Base-by-base conservation (phyloP, 2,329 filamentous ascomycete species). In the Septoria linicola region DNA sequence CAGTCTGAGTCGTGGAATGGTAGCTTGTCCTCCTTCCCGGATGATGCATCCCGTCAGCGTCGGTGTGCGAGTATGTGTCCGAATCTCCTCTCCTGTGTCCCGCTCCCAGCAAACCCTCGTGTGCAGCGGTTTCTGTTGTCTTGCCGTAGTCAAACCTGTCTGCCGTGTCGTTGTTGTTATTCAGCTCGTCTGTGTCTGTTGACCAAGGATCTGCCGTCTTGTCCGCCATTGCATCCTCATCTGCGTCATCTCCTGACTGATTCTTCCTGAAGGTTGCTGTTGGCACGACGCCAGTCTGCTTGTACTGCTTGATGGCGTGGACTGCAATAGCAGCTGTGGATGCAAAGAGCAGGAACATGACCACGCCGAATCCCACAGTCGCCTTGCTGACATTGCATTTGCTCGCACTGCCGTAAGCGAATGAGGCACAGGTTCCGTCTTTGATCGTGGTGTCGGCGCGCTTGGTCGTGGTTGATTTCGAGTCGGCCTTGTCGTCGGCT, bases 301-400 rank as follows among this genome's bases (percentile, higher is more conserved):
- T 76, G 71, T 78, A 82, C 60, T 80, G 74, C 64, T 75, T 70
- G 50, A 81, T 71, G 55, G 77, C 79, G 62, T 78, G 75, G 61
- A 79, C 70, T 25, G 78, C 80, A 55, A 83, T 73, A 55, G 68
- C 74, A 49, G 73, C 69, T 1, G 81, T 82, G 16, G 72, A 59
- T 37, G 70, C 61, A 65, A 83, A 84, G 50, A 81, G 72, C 27
- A 83, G 58, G 58, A 79, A 82, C 51, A 83, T 72, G 21, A 82
- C 68, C 23, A 80, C 76, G 4, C 78, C 80, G 25, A 83, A 70
- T 10, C 80, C 78, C 14, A 79, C 76, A 3, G 76, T 76, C 2
- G 76, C 79, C 45, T 77, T 77, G 64, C 76, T 80, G 49, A 83
- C 67, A 3, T 73, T 76, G 71, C 81, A 84, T 63, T 80, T 82